Evolutionary conservation across 805 yeast genomes (phyloP).

Genomic region (Blastobotrys attinorum): DNA sequence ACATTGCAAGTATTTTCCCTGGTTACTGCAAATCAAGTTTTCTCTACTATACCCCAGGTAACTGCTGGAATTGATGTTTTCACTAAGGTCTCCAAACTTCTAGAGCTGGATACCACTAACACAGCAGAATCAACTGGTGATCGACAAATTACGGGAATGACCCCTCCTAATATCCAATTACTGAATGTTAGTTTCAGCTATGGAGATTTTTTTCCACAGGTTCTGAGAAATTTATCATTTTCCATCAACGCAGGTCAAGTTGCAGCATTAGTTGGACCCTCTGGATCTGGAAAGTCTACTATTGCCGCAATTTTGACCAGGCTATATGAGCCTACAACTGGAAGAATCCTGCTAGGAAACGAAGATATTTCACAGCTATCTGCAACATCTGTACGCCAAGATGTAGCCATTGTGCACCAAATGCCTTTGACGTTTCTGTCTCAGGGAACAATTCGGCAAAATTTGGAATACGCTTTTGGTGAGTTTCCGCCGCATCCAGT

Average conservation of each 20-base stretch:
- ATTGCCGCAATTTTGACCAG: conserved; percentile 48
- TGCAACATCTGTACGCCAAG: conserved; percentile 40
- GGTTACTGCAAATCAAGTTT: conserved; percentile 49
- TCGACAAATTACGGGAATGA: too few relatives aligned
- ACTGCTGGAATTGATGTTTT: conserved; percentile 53
- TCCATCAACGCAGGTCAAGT: conserved; percentile 39
- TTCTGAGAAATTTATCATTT: conserved; percentile 38
- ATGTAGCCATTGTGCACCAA: conserved; percentile 69
- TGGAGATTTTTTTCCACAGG: conserved; percentile 20
- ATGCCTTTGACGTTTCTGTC: conserved; percentile 49
- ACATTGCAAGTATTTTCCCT: conserved; percentile 68
- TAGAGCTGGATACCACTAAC: background rate
- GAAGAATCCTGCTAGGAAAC: conserved; percentile 39
- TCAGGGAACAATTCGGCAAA: conserved; percentile 65
- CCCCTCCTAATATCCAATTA: conserved; percentile 34
- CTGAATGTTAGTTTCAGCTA: conserved; percentile 37
- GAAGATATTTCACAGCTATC: conserved; percentile 41
- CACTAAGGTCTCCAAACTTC: conserved; percentile 2
- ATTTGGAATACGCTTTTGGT: conserved; percentile 47
- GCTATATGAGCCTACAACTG: conserved; percentile 38
- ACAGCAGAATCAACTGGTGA: too few relatives aligned
- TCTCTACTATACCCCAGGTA: conserved; percentile 68
- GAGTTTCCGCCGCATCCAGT: background rate
- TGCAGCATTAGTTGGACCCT: conserved; percentile 69
- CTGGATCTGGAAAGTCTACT: conserved; percentile 93